Evolutionary conservation across 306 rosid genomes (phyloP), one percentile per base, ranked within the genome.

Genomic region (Lupinus albus): DNA sequence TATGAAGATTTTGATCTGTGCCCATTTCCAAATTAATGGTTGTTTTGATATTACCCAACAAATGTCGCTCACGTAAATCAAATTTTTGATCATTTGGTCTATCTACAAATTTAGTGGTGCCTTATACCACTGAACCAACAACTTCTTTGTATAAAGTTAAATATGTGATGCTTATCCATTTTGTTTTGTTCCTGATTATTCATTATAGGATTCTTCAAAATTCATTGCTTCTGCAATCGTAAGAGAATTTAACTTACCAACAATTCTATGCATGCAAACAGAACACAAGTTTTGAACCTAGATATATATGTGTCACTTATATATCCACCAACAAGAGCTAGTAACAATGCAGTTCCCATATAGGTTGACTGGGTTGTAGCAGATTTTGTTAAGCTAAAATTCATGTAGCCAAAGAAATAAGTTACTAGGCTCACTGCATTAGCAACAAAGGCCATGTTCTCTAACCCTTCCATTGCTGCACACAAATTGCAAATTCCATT

Each of bases 361-460:
- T 83, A 80, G 82, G 88, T 91, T 67, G 97, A 88, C 17, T 88
- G 76, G 1, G 93, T 82, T 13, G 83, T 85, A 25, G 96, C 95
- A 1, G 97, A 86, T 41, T 83, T 73, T 48, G 96, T 83, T 54
- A 88, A 58, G 82, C 79, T 70, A 63, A 88, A 80, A 82, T 91
- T 86, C 96, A 91, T 91, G 58, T 80, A 78, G 6, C 88, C 89
- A 58, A 62, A 72, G 83, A 91, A 88, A 65, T 91, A 91, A 5
- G 91, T 88, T 59, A 88, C 84, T 8, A 91, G 70, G 79, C 89
- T 88, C 58, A 91, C 52, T 8, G 86, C 89, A 52, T 20, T 73
- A 5, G 94, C 73, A 17, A 91, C 58, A 18, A 84, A 88, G 2
- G 97, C 89, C 97, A 91, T 83, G 81, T 85, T 88, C 72, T 91